Base-by-base conservation (phyloP, 2,329 filamentous ascomycete species). In the Fusarium sp. region DNA sequence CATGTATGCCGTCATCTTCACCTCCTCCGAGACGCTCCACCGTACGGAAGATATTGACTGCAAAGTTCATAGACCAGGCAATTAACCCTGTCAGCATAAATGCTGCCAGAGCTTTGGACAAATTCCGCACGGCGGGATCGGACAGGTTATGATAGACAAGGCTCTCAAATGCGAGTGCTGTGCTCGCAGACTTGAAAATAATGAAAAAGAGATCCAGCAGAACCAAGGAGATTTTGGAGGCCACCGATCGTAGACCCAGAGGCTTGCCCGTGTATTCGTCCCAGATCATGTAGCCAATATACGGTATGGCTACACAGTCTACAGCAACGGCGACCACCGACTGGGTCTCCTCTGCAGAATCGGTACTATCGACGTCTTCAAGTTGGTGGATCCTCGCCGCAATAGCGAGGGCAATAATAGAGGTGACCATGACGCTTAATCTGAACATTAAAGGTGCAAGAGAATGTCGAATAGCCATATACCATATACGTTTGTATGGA, bases 231-330 rank as follows among this genome's bases (percentile, higher is more conserved):
- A 97, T 92, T 78, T 99, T 99, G 48, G 93, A 91, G 57, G 90
- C 90, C 11, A 93, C 89, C 8, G 90, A 90, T 43, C 96, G 91
- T 62, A 99, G 82, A 2, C 96, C 96, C 20, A 99, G 83, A 22
- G 96, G 96, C 77, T 96, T 96, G 30, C 93, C 93, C 7, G 93
- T 96, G 80, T 97, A 98, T 81, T 99, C 96, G 76, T 99, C 96
- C 81, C 90, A 97, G 23, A 94, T 96, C 81, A 98, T 96, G 80
- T 97, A 98, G 48, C 92, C 82, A 56, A 96, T 91, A 79, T 98
- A 99, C 4, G 95, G 88, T 60, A 98, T 86, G 4, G 96, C 95
- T 15, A 98, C 86, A 8, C 91, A 89, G 78, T 98, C 95, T 39
- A 99, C 92, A 35, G 93, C 88, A 54, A 98, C 90, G 30, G 95